phyloP scores from a whole-genome alignment of 2,329 filamentous ascomycete species.

The Pezicula carpinea region DNA sequence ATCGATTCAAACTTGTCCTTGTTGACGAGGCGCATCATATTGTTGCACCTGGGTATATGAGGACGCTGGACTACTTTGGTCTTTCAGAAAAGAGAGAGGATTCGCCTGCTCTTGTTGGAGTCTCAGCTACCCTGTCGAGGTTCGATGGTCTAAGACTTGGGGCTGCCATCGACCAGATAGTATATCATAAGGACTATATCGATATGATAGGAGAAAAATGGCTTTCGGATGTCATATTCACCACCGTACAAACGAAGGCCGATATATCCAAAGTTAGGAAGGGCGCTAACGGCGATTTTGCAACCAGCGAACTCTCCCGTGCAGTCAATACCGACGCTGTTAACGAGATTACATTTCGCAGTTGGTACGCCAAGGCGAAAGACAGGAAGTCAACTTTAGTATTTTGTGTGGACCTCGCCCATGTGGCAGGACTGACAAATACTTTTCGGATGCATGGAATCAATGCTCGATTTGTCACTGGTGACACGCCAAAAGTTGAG shows the following conservation, averaged over 20 bases:
- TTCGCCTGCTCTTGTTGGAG: conserved; percentile 73
- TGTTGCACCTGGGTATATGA: conserved; percentile 75
- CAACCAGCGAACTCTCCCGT: conserved; percentile 67
- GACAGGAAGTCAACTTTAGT: conserved; percentile 80
- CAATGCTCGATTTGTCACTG: conserved; percentile 83
- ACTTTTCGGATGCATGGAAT: conserved; percentile 74
- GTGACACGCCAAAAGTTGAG: conserved; percentile 66
- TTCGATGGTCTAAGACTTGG: conserved; percentile 82
- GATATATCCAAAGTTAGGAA: conserved; percentile 69
- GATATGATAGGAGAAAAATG: conserved; percentile 87
- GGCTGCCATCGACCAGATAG: conserved; percentile 86
- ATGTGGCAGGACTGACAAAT: conserved; percentile 70
- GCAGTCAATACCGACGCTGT: conserved; percentile 77
- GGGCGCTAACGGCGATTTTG: conserved; percentile 71
- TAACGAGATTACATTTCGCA: conserved; percentile 80
- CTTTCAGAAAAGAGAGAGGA: conserved; percentile 47
- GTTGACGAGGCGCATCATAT: conserved; percentile 98
- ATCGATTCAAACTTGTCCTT: conserved; percentile 78
- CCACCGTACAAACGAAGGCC: conserved; percentile 78
- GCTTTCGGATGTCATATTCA: conserved; percentile 90
- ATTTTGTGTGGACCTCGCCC: conserved; percentile 87
- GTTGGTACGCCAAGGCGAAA: conserved; percentile 75
- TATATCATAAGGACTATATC: conserved; percentile 84
- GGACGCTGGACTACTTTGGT: conserved; percentile 72
- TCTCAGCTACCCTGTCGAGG: conserved; percentile 75